These are phyloP conservation scores for Podospora anserina DNA, from an alignment of 495 filamentous ascomycete genomes.

Conservation along the genomic window DNA sequence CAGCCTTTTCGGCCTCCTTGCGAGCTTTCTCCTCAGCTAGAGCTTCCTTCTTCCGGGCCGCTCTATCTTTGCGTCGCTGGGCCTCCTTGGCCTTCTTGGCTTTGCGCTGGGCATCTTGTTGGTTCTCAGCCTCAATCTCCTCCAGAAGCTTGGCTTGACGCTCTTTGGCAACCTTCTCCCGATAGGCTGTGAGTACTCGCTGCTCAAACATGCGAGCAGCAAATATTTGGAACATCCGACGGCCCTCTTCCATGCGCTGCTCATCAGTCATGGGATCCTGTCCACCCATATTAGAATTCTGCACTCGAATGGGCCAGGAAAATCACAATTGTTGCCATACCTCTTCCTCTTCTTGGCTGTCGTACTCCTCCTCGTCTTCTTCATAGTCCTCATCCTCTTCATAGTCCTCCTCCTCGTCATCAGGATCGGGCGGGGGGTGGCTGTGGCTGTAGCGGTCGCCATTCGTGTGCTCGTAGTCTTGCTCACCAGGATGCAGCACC, in stretches of 20 bases:
- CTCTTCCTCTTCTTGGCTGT: constrained; percentile 86
- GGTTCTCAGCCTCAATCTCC: constrained; percentile 81
- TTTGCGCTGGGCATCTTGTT: constrained; percentile 69
- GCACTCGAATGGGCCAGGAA: no score
- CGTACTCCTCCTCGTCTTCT: constrained; percentile 86
- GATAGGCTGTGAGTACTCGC: constrained; percentile 91
- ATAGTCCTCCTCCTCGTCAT: constrained; percentile 62
- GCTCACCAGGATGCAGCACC: constrained; percentile 65
- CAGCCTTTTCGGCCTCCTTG: constrained; percentile 83
- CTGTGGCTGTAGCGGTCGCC: constrained; percentile 42
- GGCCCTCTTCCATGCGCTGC: constrained; percentile 97
- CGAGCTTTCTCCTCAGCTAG: constrained; percentile 87
- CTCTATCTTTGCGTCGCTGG: constrained; percentile 88
- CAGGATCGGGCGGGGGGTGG: constrained; percentile 60
- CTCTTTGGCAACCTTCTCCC: constrained; percentile 91
- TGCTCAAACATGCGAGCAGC: constrained; percentile 99
- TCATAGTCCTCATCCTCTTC: constrained; percentile 64
- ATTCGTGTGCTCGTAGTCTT: constrained; percentile 56
- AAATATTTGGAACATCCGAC: constrained; percentile 99
- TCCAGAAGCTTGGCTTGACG: constrained; percentile 88
- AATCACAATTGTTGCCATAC: constrained; percentile 19
- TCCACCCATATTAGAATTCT: neutral
- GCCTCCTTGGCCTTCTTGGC: constrained; percentile 93
- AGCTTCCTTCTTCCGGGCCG: constrained; percentile 74
- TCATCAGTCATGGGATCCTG: constrained; percentile 96